Evolutionary conservation across 768 basidiomycete genomes (phyloP).

Genomic region (Aureoboletus auriporus): DNA sequence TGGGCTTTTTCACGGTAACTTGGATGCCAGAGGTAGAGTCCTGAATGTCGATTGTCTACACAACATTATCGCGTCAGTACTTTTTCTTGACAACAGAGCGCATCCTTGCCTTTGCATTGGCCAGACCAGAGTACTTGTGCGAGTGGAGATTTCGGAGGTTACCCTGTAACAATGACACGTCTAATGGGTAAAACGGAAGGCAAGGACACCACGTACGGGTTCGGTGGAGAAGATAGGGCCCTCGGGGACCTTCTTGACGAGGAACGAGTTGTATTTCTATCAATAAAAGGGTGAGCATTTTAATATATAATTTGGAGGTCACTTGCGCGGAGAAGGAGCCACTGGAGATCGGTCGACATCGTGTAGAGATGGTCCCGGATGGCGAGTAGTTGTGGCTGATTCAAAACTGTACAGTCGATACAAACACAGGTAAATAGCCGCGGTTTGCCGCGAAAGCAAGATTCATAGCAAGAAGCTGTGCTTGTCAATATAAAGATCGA

Average conservation of each 20-base stretch:
- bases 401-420: conserved; percentile 28
- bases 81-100: background rate
- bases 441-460: too few relatives aligned
- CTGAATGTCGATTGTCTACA: conserved; percentile 62
- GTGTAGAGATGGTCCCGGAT: conserved; percentile 28
- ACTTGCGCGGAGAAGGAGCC: conserved; percentile 87
- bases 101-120: conserved; percentile 67
- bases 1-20: conserved; percentile 63
- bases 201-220: conserved; percentile 48
- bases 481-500: too few relatives aligned
- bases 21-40: conserved; percentile 54
- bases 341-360: conserved; percentile 90
- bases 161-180: conserved; percentile 45
- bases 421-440: conserved; percentile 25
- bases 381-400: conserved; percentile 29
- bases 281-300: background rate
- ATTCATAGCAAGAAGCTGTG: too few relatives aligned
- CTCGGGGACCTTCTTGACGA: conserved; percentile 71
- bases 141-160: conserved; percentile 87
- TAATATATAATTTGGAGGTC: background rate
- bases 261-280: conserved; percentile 81
- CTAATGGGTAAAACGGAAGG: background rate
- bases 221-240: conserved; percentile 84
- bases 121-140: conserved; percentile 87
- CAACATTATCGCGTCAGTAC: background rate